These are phyloP conservation scores for Cylindrotheca closterium DNA, from an alignment of 108 stramenopile species.

Conservation along the genomic window DNA sequence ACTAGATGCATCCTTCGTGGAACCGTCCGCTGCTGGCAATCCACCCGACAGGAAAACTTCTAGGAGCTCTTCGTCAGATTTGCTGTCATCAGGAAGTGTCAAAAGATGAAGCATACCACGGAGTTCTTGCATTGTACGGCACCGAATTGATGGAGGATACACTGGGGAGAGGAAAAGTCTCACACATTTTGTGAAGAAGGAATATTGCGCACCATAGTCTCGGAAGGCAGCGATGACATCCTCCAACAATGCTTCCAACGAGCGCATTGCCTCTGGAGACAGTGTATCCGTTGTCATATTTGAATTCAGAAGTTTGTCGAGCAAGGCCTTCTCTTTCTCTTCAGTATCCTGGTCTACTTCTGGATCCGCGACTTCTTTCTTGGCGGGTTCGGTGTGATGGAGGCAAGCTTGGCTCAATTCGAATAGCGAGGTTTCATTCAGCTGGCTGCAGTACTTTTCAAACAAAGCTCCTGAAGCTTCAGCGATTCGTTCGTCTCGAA, in stretches of 20 bases:
- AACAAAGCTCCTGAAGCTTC: constrained; percentile 23
- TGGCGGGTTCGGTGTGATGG: constrained; percentile 27
- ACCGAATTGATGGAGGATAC: constrained; percentile 57
- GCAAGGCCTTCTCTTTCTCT: constrained; percentile 26
- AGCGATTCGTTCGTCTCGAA: constrained; percentile 42
- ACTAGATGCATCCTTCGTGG: constrained; percentile 19
- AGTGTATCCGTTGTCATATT: constrained; percentile 8
- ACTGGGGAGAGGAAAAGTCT: constrained; percentile 60
- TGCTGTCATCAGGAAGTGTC: constrained; percentile 48
- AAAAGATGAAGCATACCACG: constrained; percentile 66
- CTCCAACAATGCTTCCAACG: constrained; percentile 68
- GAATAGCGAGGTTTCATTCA: background rate
- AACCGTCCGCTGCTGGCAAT: background rate
- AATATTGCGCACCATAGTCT: constrained; percentile 83
- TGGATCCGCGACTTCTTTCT: background rate
- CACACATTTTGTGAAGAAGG: constrained; percentile 58
- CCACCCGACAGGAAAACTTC: constrained; percentile 5
- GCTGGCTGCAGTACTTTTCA: constrained; percentile 15
- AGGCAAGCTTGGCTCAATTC: constrained; percentile 27
- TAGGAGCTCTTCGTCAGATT: constrained; percentile 13
- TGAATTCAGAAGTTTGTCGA: constrained; percentile 24
- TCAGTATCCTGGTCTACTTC: constrained; percentile 5
- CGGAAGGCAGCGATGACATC: constrained; percentile 71
- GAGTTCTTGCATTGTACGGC: constrained; percentile 45
- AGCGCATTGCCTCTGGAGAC: constrained; percentile 45